Evolutionary conservation across 2,329 filamentous ascomycete species (phyloP), one percentile per base, ranked within the genome.

Genomic region (Fusarium acutatum): DNA sequence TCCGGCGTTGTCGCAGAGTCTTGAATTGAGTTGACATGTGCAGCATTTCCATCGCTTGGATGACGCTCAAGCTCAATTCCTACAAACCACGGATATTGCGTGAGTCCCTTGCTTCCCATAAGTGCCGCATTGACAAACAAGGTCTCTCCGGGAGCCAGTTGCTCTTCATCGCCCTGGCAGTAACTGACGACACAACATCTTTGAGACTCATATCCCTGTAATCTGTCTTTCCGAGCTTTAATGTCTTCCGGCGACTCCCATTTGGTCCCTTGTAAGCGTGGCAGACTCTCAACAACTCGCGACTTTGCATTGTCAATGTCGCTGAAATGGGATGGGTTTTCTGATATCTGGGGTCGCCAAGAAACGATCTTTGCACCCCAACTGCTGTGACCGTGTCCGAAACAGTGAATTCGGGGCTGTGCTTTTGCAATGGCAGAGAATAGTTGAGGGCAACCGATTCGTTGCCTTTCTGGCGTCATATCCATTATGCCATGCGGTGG

Each of bases 251-350:
- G 6, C 7, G 57, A 43, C 38, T 76, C 58, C 10, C 64, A 60
- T 3, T 58, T 47, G 11, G 60, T 47, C 3, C 30, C 67, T 0
- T 41, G 63, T 0, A 76, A n/a, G 35, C 20, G 41, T 43, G 40
- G 63, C 14, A 86, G 74, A 3, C 60, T 83, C 28, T 82, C 81
- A 1, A 89, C 67, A 0, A 83, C 47, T 1, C 60, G 15, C 0
- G 86, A 87, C 6, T 73, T 74, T 0, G 79, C 82, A 53, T 89
- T 84, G 57, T 89, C 84, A 26, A 88, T 86, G 50, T 84, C 84
- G 0, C 81, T 84, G 28, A 88, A 83, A 74, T 88, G 84, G 0
- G 84, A 84, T 7, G 84, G 83, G 1, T 35, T 58, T 2, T 80
- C 73, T 1, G 65, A 72, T 6, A 77, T 67, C 13, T 26, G 37